Percentiles rank a stretch among this genome's conserved stretches.
These are phyloP conservation scores for Chlorophyllum brunneum DNA, from an alignment of 768 basidiomycete genomes.

Conservation along the genomic window DNA sequence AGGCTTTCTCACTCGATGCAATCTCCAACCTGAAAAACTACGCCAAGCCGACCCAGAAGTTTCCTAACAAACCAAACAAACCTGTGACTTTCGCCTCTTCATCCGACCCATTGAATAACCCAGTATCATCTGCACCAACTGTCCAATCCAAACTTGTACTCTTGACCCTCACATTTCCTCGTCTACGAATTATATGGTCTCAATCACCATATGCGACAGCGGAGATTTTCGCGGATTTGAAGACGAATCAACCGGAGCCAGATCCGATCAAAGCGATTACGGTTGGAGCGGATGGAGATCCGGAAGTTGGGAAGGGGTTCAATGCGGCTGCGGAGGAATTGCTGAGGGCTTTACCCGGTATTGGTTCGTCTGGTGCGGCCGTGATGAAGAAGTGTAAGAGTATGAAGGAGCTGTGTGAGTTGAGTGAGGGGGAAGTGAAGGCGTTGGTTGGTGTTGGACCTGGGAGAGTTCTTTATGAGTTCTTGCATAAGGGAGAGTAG, in stretches of 20 bases:
- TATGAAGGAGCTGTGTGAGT: slow-evolving; percentile 69
- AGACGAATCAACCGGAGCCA: slow-evolving; percentile 75
- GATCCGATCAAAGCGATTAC: slow-evolving; percentile 71
- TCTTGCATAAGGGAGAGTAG: slow-evolving; percentile 74
- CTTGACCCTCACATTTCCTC: slow-evolving; percentile 85
- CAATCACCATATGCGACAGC: slow-evolving; percentile 91
- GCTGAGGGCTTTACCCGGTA: slow-evolving; percentile 76
- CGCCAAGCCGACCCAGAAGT: slow-evolving; percentile 57
- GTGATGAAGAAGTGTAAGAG: slow-evolving; percentile 80
- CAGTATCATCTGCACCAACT: slow-evolving; percentile 39
- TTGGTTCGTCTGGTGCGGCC: slow-evolving; percentile 79
- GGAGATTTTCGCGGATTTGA: slow-evolving; percentile 91
- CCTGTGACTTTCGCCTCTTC: background rate
- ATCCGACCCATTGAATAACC: slow-evolving; percentile 20
- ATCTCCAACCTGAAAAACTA: slow-evolving; percentile 67
- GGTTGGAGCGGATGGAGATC: slow-evolving; percentile 77
- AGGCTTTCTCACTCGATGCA: slow-evolving; percentile 83
- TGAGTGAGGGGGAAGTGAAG: slow-evolving; percentile 60
- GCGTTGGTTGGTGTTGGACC: slow-evolving; percentile 76
- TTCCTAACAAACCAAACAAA: slow-evolving; percentile 46
- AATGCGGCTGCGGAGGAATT: slow-evolving; percentile 82
- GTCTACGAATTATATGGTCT: slow-evolving; percentile 94
- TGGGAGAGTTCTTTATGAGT: slow-evolving; percentile 76
- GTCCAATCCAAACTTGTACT: slow-evolving; percentile 93
- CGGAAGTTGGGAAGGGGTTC: slow-evolving; percentile 60